Base-by-base conservation (phyloP, 2,329 filamentous ascomycete genomes). In the Fusarium sp. region DNA sequence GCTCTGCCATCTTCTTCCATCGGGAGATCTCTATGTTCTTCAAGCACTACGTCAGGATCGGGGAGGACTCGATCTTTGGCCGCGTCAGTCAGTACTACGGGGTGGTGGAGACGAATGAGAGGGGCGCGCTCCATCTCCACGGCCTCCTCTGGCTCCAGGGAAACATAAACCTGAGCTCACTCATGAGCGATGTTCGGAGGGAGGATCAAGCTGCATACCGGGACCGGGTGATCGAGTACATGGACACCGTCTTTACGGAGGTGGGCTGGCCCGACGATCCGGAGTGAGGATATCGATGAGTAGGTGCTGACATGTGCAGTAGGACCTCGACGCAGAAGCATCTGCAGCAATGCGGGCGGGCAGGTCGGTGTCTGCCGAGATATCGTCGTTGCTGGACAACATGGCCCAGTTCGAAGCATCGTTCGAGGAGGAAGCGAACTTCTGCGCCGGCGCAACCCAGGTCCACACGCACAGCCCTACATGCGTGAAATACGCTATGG, bases 371-470 rank as follows among this genome's bases (percentile, higher is more conserved):
- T 24, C 51, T 3, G 4, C 29, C 1, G 51, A 56, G 6, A 36
- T 56, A 17, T 56, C 51, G 6, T 56, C 51, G 1, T 8, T 56
- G 12, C 46, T 57, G 10, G 36, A 55, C 5, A 57, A 64, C n/a
- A 9, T 11, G 11, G 2, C 10, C 17, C 24, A 55, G n/a, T 49
- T 61, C 8, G 17, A 31, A 3, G 33, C 63, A 12, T 29, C 42
- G 3, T 62, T 66, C 8, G 57, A 66, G 0, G 64, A 66, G n/a
- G 64, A 66, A 14, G 64, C 63, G 0, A 66, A 66, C 16, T 70
- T 66, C 49, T 66, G 35, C 16, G 55, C 51, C 5, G 38, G 57
- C 9, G 31, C 42, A 0, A 64, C 42, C 1, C 55, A 70, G 42
- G 38, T 70, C 5, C 49, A 70, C 11, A 51, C 35, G 1, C 58